Evolutionary conservation across 768 basidiomycete species (phyloP), one percentile per base, ranked within the genome.

Genomic region (Sistotremastrum suecicum): DNA sequence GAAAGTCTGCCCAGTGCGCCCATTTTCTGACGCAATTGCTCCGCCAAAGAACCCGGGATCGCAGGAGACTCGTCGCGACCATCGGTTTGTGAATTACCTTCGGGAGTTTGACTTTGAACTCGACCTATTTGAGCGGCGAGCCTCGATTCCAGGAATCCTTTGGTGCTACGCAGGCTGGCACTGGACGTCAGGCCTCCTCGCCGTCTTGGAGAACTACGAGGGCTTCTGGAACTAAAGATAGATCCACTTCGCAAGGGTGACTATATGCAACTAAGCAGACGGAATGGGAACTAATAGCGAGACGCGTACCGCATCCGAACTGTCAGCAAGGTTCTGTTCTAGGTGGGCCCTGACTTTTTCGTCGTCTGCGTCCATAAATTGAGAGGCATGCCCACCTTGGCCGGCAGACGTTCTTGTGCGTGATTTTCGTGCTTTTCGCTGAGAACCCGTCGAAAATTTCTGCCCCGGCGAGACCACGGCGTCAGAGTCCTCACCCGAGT

Each of bases 311-410:
- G 84, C 67, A 46, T 73, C 76, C 10, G 74, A 79, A 34, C 83
- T 87, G 46, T 78, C 80, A 34, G 74, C 80, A 32, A 92, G 63
- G 49, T 86, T 86, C 50, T 84, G 79, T 56, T 90, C 85, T 39
- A 94, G 85, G 59, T 92, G 88, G 55, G 84, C 81, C 51, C 83
- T 75, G 5, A 85, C 86, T 53, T 80, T 70, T 8, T 74, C 78
- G 44, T 87, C 86, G 52, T 90, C 86, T 3, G 87, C 87, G 59
- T 90, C 87, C 80, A 87, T 81, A 56, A 89, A 89, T 54, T 88
- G 87, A 7, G 87, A 89, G 3, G 72, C 70, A 5, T 76, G 74
- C 11, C 76, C 76, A 31, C 63, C 39, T 34, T 28, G 48, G 37
- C 60, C 62, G 5, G 53, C 33, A 2, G 48, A 46, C 41, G 35